phyloP scores from a whole-genome alignment of 2,329 filamentous ascomycete species.

The Cladosporium sp. region DNA sequence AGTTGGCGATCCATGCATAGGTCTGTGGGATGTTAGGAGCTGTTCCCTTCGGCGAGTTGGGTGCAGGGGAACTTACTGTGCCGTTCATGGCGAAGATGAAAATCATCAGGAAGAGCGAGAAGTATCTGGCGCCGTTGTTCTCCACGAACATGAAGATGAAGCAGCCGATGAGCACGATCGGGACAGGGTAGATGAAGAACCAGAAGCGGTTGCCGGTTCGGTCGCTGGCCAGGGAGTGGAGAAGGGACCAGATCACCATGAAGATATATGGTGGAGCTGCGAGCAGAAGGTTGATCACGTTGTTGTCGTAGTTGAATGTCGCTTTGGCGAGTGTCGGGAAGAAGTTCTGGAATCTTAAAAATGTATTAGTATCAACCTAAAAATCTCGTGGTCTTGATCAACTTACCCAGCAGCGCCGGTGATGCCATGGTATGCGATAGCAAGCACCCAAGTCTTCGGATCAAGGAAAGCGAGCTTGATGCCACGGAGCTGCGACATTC shows the following conservation, averaged over 20 bases:
- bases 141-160: slow-evolving; percentile 56
- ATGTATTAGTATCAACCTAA: neutral
- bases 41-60: no score
- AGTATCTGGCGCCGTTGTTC: slow-evolving; percentile 55
- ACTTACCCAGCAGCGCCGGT: slow-evolving; percentile 51
- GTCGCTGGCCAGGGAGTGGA: slow-evolving; percentile 49
- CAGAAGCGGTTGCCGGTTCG: slow-evolving; percentile 49
- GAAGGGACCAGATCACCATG: slow-evolving; percentile 43
- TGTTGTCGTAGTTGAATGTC: slow-evolving; percentile 65
- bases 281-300: slow-evolving; percentile 53
- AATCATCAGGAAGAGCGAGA: slow-evolving; percentile 56
- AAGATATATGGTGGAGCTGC: slow-evolving; percentile 44
- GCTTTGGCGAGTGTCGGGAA: slow-evolving; percentile 50
- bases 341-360: slow-evolving; percentile 36
- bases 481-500: slow-evolving; percentile 51
- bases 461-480: slow-evolving; percentile 54
- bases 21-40: slow-evolving; percentile 5
- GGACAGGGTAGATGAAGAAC: slow-evolving; percentile 56
- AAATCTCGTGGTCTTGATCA: neutral
- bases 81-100: slow-evolving; percentile 59
- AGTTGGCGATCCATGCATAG: slow-evolving; percentile 44
- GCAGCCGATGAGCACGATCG: slow-evolving; percentile 51
- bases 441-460: slow-evolving; percentile 52
- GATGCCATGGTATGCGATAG: slow-evolving; percentile 48
- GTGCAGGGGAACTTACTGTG: slow-evolving; percentile 32